These are phyloP conservation scores for Hyparrhenia diplandra DNA, from an alignment of 176 grass and related monocot species.

Conservation along the genomic window DNA sequence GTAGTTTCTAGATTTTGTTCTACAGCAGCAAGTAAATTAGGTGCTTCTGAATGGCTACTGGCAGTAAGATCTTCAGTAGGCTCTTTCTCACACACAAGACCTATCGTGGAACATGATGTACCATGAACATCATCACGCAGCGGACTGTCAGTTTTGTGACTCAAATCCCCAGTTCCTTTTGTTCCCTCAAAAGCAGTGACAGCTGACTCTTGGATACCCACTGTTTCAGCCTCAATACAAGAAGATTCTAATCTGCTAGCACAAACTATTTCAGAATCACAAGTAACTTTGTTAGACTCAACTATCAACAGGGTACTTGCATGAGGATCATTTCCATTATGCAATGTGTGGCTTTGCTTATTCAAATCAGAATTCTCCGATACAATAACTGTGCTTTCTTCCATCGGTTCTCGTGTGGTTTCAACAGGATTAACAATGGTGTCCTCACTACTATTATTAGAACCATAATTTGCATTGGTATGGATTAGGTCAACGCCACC, in stretches of 20 bases:
- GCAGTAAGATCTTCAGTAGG: neutral
- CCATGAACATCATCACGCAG: neutral
- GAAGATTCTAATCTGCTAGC: conserved; percentile 15
- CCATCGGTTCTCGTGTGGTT: neutral
- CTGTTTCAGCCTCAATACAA: conserved; percentile 4
- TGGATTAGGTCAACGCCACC: neutral
- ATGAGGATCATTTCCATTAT: conserved; percentile 16
- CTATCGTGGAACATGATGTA: neutral
- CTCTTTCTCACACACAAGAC: neutral
- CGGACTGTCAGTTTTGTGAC: neutral
- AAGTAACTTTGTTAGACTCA: neutral
- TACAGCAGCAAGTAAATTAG: neutral
- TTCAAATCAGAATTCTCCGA: conserved; percentile 14
- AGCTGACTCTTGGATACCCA: neutral
- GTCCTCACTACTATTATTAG: neutral
- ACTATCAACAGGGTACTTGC: neutral
- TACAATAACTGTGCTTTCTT: neutral
- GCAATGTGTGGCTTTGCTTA: neutral
- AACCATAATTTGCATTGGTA: neutral
- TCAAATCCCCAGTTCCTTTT: neutral
- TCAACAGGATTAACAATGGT: neutral
- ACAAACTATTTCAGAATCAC: conserved; percentile 1
- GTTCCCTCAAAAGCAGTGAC: neutral
- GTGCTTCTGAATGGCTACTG: neutral
- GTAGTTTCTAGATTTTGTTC: conserved; percentile 5